Base-by-base conservation (phyloP, 1,284 basidiomycete genomes). In the Pulchroboletus neoregius region DNA sequence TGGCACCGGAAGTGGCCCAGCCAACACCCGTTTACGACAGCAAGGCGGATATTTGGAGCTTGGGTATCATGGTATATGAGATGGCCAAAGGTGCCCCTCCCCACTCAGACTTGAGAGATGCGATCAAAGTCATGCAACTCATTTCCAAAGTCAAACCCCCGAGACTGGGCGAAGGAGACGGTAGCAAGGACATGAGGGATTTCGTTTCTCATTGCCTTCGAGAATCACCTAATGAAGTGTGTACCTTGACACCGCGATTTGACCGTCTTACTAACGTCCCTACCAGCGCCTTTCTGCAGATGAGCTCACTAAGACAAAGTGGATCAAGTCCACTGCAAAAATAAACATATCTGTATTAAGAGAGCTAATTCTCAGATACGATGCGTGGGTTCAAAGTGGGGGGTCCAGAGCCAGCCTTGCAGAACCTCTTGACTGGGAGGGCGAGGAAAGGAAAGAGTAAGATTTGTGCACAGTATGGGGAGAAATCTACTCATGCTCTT, bases 1-100 rank as follows among this genome's bases (percentile, higher is more conserved):
- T 98, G 95, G 94, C 94, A 0, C 94, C 94, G 0, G 95, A 98
- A 68, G 93, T 98, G 5, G 90, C 95, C 13, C 88, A 92, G 51
- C 83, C 86, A 32, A 83, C 87, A 3, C 83, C 90, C 27, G 76
- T 86, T 36, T 99, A 99, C 66, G 94, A 98, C 61, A 87, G 88
- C 26, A 92, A 93, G 62, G 95, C 94, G 5, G 95, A 98, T 61
- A 92, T 98, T 41, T 98, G 94, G 94, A 94, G 91, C 58, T 69
- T 98, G 48, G 94, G 94, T 6, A 94, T 98, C 60, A 89, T 94
- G 65, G 80, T 94, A 13, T 96, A 91, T 60, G 94, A 98, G 68
- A 94, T 97, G 84, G 82, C 86, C 44, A 95, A 90, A 60, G 94
- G 94, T n/a, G 84, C 83, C 54, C 94, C 93, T 11, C 94, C 94